Conservation (phyloP, 2,329 filamentous ascomycete genomes). For the Hymenoscyphus occultus region DNA sequence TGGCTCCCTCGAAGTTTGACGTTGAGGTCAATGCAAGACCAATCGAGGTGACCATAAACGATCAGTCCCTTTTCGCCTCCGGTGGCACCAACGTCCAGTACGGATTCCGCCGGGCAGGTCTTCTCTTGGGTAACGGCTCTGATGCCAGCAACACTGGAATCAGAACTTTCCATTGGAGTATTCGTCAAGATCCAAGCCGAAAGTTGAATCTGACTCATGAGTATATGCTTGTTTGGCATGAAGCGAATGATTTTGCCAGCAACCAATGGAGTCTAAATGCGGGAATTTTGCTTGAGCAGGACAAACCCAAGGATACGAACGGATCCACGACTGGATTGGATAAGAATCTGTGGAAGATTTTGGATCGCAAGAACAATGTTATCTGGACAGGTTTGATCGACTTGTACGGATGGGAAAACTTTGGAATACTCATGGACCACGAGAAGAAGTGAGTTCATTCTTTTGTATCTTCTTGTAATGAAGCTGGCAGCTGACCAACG, state of each 20-base stretch:
- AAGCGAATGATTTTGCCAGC: conserved; percentile 45
- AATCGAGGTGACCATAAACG: conserved; percentile 34
- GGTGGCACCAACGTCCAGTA: conserved; percentile 47
- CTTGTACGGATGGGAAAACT: conserved; percentile 54
- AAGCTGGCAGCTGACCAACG: conserved; percentile 21
- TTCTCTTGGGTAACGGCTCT: conserved; percentile 47
- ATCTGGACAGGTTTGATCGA: conserved; percentile 45
- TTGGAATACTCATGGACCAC: conserved; percentile 56
- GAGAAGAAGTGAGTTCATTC: conserved; percentile 46
- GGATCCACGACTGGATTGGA: conserved; percentile 38
- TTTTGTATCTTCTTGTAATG: background rate
- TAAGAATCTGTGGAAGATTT: conserved; percentile 19
- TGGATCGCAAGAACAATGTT: conserved; percentile 36
- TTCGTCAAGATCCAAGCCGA: conserved; percentile 50
- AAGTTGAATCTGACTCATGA: conserved; percentile 59
- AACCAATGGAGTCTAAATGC: conserved; percentile 56
- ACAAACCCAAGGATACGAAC: conserved; percentile 39
- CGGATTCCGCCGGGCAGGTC: conserved; percentile 58
- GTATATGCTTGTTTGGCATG: conserved; percentile 55
- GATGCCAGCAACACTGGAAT: conserved; percentile 50
- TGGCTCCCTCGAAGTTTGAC: conserved; percentile 27
- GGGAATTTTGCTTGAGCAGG: conserved; percentile 48
- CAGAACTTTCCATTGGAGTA: conserved; percentile 60
- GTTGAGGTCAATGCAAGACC: conserved; percentile 8
- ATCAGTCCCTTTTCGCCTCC: conserved; percentile 55